These are phyloP conservation scores for Capillidium rhysosporum DNA, from an alignment of 371 early-diverging fungal genomes.

Conservation along the genomic window DNA sequence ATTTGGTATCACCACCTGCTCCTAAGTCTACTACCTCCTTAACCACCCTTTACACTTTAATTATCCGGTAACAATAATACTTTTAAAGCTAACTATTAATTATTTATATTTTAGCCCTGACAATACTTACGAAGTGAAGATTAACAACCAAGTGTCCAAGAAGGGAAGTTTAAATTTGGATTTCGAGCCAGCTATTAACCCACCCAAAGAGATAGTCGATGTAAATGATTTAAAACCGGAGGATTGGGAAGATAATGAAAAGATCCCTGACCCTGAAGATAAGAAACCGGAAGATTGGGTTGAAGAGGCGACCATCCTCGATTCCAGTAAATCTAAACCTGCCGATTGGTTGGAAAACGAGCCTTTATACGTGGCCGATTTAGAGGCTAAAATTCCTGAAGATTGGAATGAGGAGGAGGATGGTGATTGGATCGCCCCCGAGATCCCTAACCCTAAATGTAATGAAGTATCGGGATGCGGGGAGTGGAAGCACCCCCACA, in stretches of 20 bases:
- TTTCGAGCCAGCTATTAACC: conserved; percentile 53
- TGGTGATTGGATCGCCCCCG: conserved; percentile 79
- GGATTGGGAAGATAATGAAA: conserved; percentile 86
- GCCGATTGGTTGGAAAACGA: conserved; percentile 76
- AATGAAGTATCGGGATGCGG: conserved; percentile 49
- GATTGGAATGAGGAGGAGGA: conserved; percentile 83
- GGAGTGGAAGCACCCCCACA: conserved; percentile 33
- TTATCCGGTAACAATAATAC: conserved; percentile 28
- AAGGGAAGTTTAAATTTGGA: conserved; percentile 64
- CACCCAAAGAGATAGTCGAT: conserved; percentile 86
- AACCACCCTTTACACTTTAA: conserved; percentile 77
- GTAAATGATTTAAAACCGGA: conserved; percentile 76
- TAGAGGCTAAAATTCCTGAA: conserved; percentile 75
- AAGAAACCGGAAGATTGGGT: conserved; percentile 76
- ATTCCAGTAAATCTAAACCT: conserved; percentile 77
- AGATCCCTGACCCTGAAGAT: conserved; percentile 71
- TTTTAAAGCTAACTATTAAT: background rate
- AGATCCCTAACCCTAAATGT: conserved; percentile 56
- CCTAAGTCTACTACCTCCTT: conserved; percentile 35
- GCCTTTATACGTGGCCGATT: conserved; percentile 57
- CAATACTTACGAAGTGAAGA: conserved; percentile 64
- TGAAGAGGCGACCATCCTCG: conserved; percentile 43
- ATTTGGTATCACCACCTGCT: conserved; percentile 27
- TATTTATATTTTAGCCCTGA: conserved; percentile 32
- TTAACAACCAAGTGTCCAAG: conserved; percentile 51